Evolutionary conservation across 371 early-diverging fungal genomes (phyloP), one percentile per base, ranked within the genome.

Genomic region (Nematocida ausubeli): DNA sequence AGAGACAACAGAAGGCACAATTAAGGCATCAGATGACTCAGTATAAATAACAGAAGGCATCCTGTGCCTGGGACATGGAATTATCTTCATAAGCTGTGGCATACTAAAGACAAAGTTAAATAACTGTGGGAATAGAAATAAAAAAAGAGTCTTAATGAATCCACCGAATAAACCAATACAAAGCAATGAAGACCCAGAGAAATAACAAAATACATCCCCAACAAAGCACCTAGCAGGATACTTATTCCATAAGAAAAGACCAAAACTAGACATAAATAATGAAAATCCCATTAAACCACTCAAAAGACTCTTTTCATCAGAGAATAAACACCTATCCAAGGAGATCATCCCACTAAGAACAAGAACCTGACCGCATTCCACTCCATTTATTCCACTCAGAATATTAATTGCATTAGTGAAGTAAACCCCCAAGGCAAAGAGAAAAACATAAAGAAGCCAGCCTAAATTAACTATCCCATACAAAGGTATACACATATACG

Each of bases 351-450:
- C 26, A 0, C 91, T 92, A 52, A 97, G 93, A 2, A 97, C 88
- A 0, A 95, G 83, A 0, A 92, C 87, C 85, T 95, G 95, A 0
- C 90, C 92, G 14, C 90, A 92, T 85, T 97, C 97, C 47, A 97
- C 90, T 5, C 97, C 97, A 85, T 97, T 97, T 81, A 94, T 90
- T 14, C 97, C 97, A 9, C 96, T 96, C 47, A 95, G 86, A 63
- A 97, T 95, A 84, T 97, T 97, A 87, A 97, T 93, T 6, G 92
- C 90, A 84, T 97, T 93, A 0, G 95, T 95, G 80, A 92, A 93
- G 82, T 95, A 97, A 26, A 93, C 90, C 37, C 90, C 88, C 51
- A 95, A 85, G 85, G 91, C 86, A 0, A 87, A 87, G 89, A 95
- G 94, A 82, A 92, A 94, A 12, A 90, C 86, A 87, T 96, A 95